Evolutionary conservation across 2,329 filamentous ascomycete species (phyloP).

Genomic region (Xylaria sp.): DNA sequence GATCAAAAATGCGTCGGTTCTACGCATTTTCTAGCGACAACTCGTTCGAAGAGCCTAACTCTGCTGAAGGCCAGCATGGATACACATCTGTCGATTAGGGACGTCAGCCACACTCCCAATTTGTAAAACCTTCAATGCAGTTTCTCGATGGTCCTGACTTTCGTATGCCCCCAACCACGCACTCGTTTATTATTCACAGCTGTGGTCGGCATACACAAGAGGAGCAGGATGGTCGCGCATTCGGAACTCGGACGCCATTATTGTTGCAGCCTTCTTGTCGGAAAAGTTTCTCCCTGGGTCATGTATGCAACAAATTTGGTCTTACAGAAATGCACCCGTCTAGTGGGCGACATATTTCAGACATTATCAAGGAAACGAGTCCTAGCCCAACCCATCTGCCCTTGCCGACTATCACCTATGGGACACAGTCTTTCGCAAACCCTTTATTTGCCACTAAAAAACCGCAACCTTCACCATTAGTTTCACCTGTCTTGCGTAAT

Average conservation of each 20-base stretch:
- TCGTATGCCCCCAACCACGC: constrained; percentile 42
- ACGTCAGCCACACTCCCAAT: constrained; percentile 45
- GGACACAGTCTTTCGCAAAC: constrained; percentile 12
- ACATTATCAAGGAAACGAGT: neutral
- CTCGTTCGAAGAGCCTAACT: constrained; percentile 34
- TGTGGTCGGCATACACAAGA: constrained; percentile 43
- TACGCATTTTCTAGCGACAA: constrained; percentile 45
- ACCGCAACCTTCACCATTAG: constrained; percentile 32
- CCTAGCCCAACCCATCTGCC: neutral
- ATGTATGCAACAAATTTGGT: constrained; percentile 37
- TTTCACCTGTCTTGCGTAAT: constrained; percentile 39
- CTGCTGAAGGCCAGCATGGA: constrained; percentile 43
- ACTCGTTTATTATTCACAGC: constrained; percentile 46
- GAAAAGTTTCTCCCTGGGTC: constrained; percentile 38
- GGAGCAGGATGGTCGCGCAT: constrained; percentile 39
- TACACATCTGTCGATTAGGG: constrained; percentile 49
- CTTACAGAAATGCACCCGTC: constrained; percentile 31
- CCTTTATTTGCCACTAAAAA: constrained; percentile 7
- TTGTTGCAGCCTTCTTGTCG: constrained; percentile 22
- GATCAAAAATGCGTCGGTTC: constrained; percentile 51
- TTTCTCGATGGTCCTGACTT: constrained; percentile 42
- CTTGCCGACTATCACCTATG: neutral
- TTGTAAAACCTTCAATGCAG: constrained; percentile 33
- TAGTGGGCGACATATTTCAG: constrained; percentile 7
- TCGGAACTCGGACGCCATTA: neutral